Evolutionary conservation across 2,329 filamentous ascomycete species (phyloP), one percentile per base, ranked within the genome.

Genomic region (Calonectria fujianensis): DNA sequence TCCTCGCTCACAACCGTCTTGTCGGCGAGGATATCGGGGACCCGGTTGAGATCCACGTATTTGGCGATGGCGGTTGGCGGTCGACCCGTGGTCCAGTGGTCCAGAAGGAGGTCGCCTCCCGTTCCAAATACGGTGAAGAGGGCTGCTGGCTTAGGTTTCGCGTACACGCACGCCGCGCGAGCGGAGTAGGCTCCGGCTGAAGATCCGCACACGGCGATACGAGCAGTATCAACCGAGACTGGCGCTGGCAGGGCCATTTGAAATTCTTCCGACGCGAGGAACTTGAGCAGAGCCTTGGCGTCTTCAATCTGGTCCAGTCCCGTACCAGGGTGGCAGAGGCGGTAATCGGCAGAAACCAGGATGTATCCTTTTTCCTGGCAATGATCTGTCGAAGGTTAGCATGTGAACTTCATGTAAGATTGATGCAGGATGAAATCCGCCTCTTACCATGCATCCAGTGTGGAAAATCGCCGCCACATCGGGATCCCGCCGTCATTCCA

Each of bases 1-100:
- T 73, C 66, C 8, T 73, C 65, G 39, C 71, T 73, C n/a, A 73
- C 57, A 6, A 73, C 71, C 31, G 48, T 65, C 13, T 73, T 69
- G 39, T 69, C 57, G 4, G 71, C 71, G 16, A 73, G 71, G 39
- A 73, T 24, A 0, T 39, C 48, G 29, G 71, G 71, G 24, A 73
- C 66, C 9, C 13, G 10, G 18, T 29, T 51, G 24, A 73, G 71
- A 31, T 73, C 37, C 10, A 65, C 57, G 50, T 48, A 50, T n/a
- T 73, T 69, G 37, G 71, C 66, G 31, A 73, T 51, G 16, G 35
- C n/a, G 5, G 71, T 73, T 2, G 71, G 70, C 6, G 65, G 31
- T 32, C 71, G 71, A 8, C 8, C 57, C 29, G 3, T 16, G 1
- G 71, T 73, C 71, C 71, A 73, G 48, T 73, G 71, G 45, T 73